phyloP scores from a whole-genome alignment of 208 protist species.

The Acanthamoeba royreba region DNA sequence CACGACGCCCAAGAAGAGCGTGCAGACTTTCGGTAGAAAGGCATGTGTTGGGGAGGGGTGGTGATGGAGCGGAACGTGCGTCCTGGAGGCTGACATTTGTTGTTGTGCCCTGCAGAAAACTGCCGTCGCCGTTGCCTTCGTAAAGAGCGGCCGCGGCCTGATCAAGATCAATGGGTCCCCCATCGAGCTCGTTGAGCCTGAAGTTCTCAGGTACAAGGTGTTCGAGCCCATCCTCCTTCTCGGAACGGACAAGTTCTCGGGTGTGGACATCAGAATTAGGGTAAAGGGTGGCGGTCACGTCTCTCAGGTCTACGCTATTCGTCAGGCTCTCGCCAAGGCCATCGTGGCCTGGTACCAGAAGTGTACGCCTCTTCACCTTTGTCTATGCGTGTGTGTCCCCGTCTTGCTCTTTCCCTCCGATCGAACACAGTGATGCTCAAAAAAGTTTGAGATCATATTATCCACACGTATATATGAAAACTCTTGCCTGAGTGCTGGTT shows the following conservation, averaged over 20 bases:
- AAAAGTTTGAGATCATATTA: slow-evolving; percentile 23
- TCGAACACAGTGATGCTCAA: not conserved
- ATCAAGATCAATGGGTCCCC: slow-evolving; percentile 98
- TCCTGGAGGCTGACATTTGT: too few relatives aligned
- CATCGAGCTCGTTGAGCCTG: slow-evolving; percentile 95
- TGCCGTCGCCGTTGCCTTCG: slow-evolving; percentile 97
- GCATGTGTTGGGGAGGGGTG: not conserved
- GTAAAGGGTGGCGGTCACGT: slow-evolving; percentile 97
- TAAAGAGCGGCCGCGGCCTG: slow-evolving; percentile 95
- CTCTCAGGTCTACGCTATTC: slow-evolving; percentile 96
- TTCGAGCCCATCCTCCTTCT: slow-evolving; percentile 95
- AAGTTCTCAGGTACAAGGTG: slow-evolving; percentile 97
- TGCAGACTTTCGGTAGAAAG: slow-evolving; percentile 15
- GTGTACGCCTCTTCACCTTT: slow-evolving; percentile 83
- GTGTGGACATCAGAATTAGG: slow-evolving; percentile 98
- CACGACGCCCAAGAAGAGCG: not conserved
- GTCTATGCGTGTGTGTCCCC: not conserved
- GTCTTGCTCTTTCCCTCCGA: not conserved
- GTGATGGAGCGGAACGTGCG: too few relatives aligned
- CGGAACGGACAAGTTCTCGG: slow-evolving; percentile 90
- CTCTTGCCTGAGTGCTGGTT: slow-evolving; percentile 8
- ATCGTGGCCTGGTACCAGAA: slow-evolving; percentile 99
- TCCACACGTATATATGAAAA: not conserved
- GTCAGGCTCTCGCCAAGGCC: slow-evolving; percentile 98
- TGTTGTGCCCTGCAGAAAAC: slow-evolving; percentile 97